phyloP scores from a whole-genome alignment of 805 yeast genomes.

The Metschnikowia hibisci region DNA sequence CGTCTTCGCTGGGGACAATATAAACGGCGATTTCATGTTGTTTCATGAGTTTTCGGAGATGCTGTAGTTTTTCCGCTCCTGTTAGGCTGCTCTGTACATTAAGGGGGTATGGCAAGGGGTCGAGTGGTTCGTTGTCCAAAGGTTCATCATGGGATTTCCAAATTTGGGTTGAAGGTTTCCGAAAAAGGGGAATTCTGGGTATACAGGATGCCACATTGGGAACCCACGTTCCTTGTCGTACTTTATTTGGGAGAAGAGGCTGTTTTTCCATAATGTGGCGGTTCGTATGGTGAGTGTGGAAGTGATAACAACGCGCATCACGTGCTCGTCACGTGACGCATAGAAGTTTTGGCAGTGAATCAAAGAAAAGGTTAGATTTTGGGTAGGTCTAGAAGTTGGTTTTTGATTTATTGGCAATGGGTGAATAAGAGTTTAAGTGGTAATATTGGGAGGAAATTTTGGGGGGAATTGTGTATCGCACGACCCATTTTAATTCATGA shows the following conservation, averaged over 20 bases:
- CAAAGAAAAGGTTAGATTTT: neutral
- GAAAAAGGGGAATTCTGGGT: neutral
- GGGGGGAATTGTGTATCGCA: neutral
- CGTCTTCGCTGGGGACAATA: conserved; percentile 21
- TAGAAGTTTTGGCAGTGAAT: no score
- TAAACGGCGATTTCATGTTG: conserved; percentile 15
- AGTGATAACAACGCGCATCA: neutral
- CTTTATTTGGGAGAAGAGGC: neutral
- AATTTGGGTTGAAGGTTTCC: neutral
- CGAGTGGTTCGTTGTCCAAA: conserved; percentile 20
- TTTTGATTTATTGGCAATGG: no score
- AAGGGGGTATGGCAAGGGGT: conserved; percentile 23
- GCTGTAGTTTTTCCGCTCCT: conserved; percentile 9
- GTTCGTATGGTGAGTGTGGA: no score
- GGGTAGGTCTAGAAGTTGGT: no score
- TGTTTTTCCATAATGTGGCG: conserved; percentile 1
- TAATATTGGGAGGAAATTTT: no score
- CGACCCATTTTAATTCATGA: neutral
- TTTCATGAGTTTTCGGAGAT: conserved; percentile 15
- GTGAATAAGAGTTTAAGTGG: no score
- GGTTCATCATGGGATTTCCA: conserved; percentile 13
- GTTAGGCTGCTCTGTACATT: conserved; percentile 3
- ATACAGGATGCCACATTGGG: neutral
- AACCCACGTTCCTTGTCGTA: neutral
- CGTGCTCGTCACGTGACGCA: neutral